These are phyloP conservation scores for Cunninghamia lanceolata DNA, from an alignment of 75 land plant genomes.

Conservation along the genomic window DNA sequence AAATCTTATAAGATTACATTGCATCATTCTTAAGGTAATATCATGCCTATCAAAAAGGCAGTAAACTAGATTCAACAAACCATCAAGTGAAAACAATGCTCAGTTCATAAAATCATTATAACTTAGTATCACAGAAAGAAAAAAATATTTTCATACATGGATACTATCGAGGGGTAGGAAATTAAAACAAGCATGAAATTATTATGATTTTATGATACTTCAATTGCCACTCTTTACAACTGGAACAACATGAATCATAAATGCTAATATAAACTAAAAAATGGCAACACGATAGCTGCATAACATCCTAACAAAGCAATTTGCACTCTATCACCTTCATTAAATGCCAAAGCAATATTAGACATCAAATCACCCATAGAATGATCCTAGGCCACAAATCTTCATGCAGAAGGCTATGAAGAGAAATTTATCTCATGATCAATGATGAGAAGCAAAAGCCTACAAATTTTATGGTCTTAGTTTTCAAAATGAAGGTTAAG, in stretches of 20 bases:
- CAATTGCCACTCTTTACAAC: too few relatives aligned
- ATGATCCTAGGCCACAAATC: slow-evolving; percentile 97
- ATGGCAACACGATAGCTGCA: slow-evolving; percentile 71
- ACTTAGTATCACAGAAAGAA: not conserved
- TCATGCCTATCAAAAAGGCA: too few relatives aligned
- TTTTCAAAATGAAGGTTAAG: too few relatives aligned
- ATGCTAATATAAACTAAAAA: slow-evolving; percentile 20
- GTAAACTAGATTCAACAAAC: not conserved
- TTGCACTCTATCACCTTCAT: slow-evolving; percentile 85
- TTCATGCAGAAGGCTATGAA: too few relatives aligned
- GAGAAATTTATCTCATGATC: too few relatives aligned
- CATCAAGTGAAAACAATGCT: not conserved
- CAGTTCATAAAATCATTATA: too few relatives aligned
- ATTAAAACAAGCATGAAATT: not conserved
- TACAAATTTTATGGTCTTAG: too few relatives aligned
- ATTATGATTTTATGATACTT: too few relatives aligned
- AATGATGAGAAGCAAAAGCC: too few relatives aligned
- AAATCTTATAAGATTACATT: too few relatives aligned
- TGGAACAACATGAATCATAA: not conserved
- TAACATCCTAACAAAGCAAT: slow-evolving; percentile 92
- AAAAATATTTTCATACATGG: not conserved
- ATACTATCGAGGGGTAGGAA: not conserved
- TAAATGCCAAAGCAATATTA: slow-evolving; percentile 70
- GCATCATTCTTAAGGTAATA: too few relatives aligned
- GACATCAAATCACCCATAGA: slow-evolving; percentile 97